Base-by-base conservation (phyloP, 495 filamentous ascomycete genomes). In the Aeminium ludgeri region DNA sequence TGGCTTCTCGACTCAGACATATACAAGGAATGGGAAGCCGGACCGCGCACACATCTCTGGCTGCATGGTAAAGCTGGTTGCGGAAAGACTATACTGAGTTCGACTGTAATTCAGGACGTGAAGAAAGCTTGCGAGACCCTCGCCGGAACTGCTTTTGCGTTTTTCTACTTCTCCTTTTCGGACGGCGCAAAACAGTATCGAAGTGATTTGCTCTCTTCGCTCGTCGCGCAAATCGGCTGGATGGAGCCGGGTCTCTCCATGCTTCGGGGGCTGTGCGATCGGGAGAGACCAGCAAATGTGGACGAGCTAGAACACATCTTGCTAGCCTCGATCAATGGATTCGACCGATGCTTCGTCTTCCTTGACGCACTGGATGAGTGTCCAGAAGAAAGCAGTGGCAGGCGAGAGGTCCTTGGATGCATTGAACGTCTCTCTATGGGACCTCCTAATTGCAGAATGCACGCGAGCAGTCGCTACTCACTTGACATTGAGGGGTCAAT, bases 341-440 rank as follows among this genome's bases (percentile, higher is more conserved):
- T 23, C 36, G 43, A 39, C 7, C 28, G 39, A 19, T 19, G 37
- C 18, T 54, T 33, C 29, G 8, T 56, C 11, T 18, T 49, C 3
- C 30, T 52, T n/a, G 53, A 56, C 44, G 53, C 48, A 12, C 30
- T 56, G 17, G 53, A 56, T 34, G 53, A 56, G 28, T 55, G 53
- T 36, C 40, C 43, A 1, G 43, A 51, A 25, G 30, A 29, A 8
- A 29, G 15, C 23, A 23, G 28, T 10, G 20, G 34, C 6, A 41
- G 46, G 12, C 41, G 41, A 17, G 25, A 34, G 25, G n/a, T 50
- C n/a, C 34, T 55, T 31, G 29, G 35, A 2, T 6, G 30, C 12
- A 33, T 40, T 3, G 28, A 46, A 18, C 18, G 23, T n/a, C 19
- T 45, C 16, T 25, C 20, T 11, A 10, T 36, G 35, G 30, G 27